Evolutionary conservation across 345 rosid genomes (phyloP).

Genomic region (Linum lewisii): DNA sequence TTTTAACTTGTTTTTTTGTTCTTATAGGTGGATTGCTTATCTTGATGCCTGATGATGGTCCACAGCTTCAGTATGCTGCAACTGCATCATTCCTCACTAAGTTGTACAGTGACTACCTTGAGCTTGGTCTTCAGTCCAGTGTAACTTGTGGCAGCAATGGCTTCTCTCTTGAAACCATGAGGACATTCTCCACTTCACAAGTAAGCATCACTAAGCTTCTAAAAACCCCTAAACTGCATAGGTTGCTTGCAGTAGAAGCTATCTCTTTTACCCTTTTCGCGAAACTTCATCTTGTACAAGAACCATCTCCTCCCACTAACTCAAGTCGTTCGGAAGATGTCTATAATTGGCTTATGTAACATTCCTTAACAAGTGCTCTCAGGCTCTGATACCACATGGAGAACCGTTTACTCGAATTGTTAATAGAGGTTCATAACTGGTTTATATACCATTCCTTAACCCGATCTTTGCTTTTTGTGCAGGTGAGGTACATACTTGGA

Average conservation of each 20-base stretch:
- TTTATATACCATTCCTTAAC: too few relatives aligned
- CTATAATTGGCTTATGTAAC: too few relatives aligned
- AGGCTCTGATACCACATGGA: too few relatives aligned
- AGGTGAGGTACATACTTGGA: conserved; percentile 28
- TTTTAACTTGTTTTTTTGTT: too few relatives aligned
- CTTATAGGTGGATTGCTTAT: conserved; percentile 51
- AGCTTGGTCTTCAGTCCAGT: conserved; percentile 30
- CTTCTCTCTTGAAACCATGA: conserved; percentile 30
- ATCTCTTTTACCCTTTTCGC: too few relatives aligned
- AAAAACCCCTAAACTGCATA: background rate
- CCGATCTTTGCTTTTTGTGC: background rate
- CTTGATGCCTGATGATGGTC: conserved; percentile 24
- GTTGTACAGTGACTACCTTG: conserved; percentile 48
- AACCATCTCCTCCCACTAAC: too few relatives aligned
- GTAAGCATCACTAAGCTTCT: conserved; percentile 13
- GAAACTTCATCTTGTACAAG: too few relatives aligned
- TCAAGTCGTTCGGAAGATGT: too few relatives aligned
- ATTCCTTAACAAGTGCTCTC: too few relatives aligned
- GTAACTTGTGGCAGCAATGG: conserved; percentile 23
- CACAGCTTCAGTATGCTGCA: conserved; percentile 43
- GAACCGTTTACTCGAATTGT: too few relatives aligned
- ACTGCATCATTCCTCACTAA: conserved; percentile 48
- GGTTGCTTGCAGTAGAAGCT: background rate
- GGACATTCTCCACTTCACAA: conserved; percentile 40
- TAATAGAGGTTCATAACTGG: too few relatives aligned